These are phyloP conservation scores for Blastocystis sp. DNA, from an alignment of 352 stramenopile species.

Conservation along the genomic window DNA sequence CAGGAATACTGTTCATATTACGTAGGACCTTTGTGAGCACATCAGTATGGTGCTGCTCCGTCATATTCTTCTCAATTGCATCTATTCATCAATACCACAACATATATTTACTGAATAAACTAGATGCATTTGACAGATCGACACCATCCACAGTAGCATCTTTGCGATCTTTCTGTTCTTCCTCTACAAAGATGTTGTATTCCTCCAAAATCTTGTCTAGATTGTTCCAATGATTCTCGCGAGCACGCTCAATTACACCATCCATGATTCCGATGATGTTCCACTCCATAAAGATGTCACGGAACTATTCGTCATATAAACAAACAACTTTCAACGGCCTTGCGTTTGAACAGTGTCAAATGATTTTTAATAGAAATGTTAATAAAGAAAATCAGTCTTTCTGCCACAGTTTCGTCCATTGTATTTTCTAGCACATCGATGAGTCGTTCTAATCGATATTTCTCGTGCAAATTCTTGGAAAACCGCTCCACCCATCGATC, in stretches of 20 bases:
- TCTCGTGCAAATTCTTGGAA: background rate
- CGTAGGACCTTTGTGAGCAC: background rate
- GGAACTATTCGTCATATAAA: background rate
- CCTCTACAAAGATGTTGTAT: constrained; percentile 1
- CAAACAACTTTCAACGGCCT: background rate
- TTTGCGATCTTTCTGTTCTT: constrained; percentile 13
- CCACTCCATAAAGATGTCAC: constrained; percentile 21
- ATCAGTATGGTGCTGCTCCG: background rate
- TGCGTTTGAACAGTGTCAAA: constrained; percentile 5
- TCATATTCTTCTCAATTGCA: background rate
- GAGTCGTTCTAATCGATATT: background rate
- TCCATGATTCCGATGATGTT: constrained; percentile 20
- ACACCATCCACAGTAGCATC: constrained; percentile 22
- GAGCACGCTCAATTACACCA: background rate
- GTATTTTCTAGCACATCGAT: constrained; percentile 29
- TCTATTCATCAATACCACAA: background rate
- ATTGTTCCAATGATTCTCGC: background rate
- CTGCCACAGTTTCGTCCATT: background rate
- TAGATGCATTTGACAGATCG: background rate
- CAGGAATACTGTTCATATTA: constrained; percentile 9
- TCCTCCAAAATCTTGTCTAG: background rate
- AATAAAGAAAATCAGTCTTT: background rate
- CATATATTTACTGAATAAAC: background rate
- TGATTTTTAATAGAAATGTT: constrained; percentile 8
- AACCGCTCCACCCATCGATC: constrained; percentile 8